Conservation (phyloP, 805 yeast genomes). For the Myxozyma udenii region DNA sequence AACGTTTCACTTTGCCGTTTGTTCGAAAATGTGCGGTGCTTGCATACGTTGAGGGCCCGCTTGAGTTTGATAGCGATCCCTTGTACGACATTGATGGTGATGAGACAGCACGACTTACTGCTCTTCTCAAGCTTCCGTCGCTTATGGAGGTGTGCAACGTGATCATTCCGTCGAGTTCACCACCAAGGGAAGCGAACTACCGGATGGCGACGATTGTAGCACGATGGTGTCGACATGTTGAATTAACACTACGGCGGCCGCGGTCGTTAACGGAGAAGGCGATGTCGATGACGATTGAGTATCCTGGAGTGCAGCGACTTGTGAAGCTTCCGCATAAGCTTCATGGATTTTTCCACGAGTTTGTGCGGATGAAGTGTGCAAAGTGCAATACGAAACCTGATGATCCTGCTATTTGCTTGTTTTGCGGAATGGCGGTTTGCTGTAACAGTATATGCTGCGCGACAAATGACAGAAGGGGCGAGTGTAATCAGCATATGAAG, state of each 20-base stretch:
- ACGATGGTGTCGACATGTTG: conserved; percentile 26
- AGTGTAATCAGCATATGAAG: conserved; percentile 70
- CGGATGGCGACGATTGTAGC: conserved; percentile 8
- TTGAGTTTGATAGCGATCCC: conserved; percentile 39
- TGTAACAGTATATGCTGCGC: conserved; percentile 57
- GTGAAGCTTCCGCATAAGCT: conserved; percentile 63
- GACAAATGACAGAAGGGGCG: conserved; percentile 50
- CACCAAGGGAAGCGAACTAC: conserved; percentile 4
- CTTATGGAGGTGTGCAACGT: conserved; percentile 1
- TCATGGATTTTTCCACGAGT: conserved; percentile 64
- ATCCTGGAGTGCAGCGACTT: conserved; percentile 63
- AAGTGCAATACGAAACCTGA: conserved; percentile 39
- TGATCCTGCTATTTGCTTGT: conserved; percentile 84
- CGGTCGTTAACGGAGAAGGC: conserved; percentile 1
- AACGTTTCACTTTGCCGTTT: conserved; percentile 54
- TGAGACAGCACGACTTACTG: conserved; percentile 57
- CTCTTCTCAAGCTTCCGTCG: conserved; percentile 46
- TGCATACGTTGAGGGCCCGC: conserved; percentile 53
- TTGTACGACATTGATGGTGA: conserved; percentile 31
- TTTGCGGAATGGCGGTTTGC: conserved; percentile 69
- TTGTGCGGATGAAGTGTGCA: conserved; percentile 36
- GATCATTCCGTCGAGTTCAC: background rate
- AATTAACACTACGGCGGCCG: conserved; percentile 20
- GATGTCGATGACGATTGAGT: conserved; percentile 34
- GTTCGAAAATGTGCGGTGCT: conserved; percentile 61